A percentile compares a stretch with the other conserved stretches of the same genome.
These are phyloP conservation scores for Scleroderma citrinum DNA, from an alignment of 768 basidiomycete species.

Conservation along the genomic window DNA sequence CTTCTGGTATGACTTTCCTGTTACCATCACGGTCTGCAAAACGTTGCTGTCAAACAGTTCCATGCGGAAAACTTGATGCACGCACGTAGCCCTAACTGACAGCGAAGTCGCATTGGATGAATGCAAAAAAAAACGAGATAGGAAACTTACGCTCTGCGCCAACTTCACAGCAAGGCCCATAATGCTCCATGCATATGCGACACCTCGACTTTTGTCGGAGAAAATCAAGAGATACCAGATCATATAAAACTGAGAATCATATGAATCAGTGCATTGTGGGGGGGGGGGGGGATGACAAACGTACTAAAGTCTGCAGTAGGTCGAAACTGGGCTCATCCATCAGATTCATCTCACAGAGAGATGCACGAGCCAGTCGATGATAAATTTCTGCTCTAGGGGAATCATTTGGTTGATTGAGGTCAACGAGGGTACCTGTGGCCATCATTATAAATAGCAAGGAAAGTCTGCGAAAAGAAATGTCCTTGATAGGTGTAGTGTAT, in stretches of 20 bases:
- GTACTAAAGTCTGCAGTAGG: conserved; percentile 60
- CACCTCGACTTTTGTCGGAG: conserved; percentile 66
- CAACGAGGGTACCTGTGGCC: conserved; percentile 65
- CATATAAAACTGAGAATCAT: conserved; percentile 55
- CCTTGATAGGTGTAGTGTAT: conserved; percentile 53
- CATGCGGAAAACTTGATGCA: conserved; percentile 11
- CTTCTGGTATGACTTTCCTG: conserved; percentile 65
- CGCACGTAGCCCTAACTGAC: conserved; percentile 64
- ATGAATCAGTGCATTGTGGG: conserved; percentile 26
- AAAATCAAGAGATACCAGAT: conserved; percentile 71
- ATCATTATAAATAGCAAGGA: conserved; percentile 67
- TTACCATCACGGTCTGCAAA: conserved; percentile 60
- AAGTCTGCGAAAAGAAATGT: conserved; percentile 59
- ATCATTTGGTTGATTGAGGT: conserved; percentile 50
- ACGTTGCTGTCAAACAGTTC: conserved; percentile 17
- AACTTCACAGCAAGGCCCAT: conserved; percentile 72
- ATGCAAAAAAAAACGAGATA: background rate
- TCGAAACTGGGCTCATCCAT: conserved; percentile 75
- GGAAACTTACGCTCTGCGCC: conserved; percentile 56
- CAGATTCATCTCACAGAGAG: conserved; percentile 66
- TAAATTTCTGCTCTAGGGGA: conserved; percentile 56
- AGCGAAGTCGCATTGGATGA: conserved; percentile 4
- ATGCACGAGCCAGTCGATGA: conserved; percentile 59
- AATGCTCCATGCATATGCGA: conserved; percentile 70
- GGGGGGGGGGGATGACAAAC: conserved; percentile 9